Percentiles rank a stretch among this genome's conserved stretches.
Evolutionary conservation across 2,329 filamentous ascomycete species (phyloP).

Genomic region (Arthrobotrys conoides): DNA sequence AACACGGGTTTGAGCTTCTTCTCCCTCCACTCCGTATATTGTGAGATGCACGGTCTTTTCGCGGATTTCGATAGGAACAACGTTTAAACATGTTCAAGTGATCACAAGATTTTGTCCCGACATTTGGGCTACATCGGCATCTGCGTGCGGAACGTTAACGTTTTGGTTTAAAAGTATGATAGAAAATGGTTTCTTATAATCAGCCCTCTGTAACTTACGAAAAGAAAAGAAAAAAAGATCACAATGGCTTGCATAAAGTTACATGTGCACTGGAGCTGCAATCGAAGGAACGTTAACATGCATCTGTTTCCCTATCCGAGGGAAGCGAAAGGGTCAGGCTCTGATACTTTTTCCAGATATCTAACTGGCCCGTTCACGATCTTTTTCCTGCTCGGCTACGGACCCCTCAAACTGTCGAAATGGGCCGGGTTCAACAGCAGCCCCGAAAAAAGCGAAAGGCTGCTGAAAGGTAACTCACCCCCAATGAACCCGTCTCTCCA

Average conservation of each 20-base stretch:
- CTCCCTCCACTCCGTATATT: not conserved
- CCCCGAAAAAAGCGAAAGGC: too few relatives aligned
- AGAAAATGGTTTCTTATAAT: conserved; percentile 19
- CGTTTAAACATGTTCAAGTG: conserved; percentile 15
- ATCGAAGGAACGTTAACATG: conserved; percentile 31
- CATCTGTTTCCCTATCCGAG: conserved; percentile 34
- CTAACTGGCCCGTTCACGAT: conserved; percentile 26
- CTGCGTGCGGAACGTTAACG: conserved; percentile 10
- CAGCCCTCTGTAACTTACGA: not conserved
- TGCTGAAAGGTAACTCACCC: conserved; percentile 11
- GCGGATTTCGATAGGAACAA: conserved; percentile 48
- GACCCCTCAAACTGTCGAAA: conserved; percentile 45
- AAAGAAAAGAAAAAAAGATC: too few relatives aligned
- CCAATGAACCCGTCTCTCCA: conserved; percentile 7
- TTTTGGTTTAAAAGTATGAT: conserved; percentile 16
- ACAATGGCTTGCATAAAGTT: conserved; percentile 51
- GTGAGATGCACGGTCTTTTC: conserved; percentile 23
- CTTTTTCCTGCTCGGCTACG: conserved; percentile 44
- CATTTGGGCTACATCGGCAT: conserved; percentile 27
- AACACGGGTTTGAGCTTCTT: not conserved
- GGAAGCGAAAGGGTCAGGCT: conserved; percentile 18
- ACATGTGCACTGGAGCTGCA: conserved; percentile 34
- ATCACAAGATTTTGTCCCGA: conserved; percentile 22
- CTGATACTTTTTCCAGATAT: conserved; percentile 21
- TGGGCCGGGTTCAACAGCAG: conserved; percentile 43